These are phyloP conservation scores for Hyphopichia fennica DNA, from an alignment of 1,139 yeast genomes.

Conservation along the genomic window DNA sequence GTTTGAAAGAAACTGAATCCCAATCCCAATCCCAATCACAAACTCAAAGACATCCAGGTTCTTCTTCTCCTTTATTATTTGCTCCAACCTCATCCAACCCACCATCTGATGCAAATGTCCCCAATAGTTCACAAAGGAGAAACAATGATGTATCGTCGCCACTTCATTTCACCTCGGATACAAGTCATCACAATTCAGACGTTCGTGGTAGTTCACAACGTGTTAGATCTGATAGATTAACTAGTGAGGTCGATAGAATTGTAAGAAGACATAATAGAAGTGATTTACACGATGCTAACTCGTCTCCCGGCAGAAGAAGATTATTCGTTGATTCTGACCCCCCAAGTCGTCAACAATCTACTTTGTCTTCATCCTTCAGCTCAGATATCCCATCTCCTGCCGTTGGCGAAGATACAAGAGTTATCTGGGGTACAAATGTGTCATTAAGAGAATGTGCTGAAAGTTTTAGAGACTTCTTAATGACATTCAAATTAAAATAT, in stretches of 20 bases:
- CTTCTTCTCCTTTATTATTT: slow-evolving; percentile 69
- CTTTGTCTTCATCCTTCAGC: slow-evolving; percentile 16
- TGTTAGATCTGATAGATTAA: slow-evolving; percentile 32
- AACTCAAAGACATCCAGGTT: slow-evolving; percentile 40
- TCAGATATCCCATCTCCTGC: slow-evolving; percentile 26
- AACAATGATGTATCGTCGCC: slow-evolving; percentile 45
- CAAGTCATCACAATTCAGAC: slow-evolving; percentile 39
- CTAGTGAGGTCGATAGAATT: slow-evolving; percentile 46
- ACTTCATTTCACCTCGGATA: slow-evolving; percentile 42
- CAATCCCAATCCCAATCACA: slow-evolving; percentile 40
- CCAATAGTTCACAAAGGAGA: slow-evolving; percentile 18
- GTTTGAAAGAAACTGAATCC: slow-evolving; percentile 27
- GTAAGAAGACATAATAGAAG: slow-evolving; percentile 43
- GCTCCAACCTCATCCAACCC: slow-evolving; percentile 55
- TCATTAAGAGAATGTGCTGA: slow-evolving; percentile 85
- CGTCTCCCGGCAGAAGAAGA: slow-evolving; percentile 44
- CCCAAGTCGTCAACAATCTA: slow-evolving; percentile 11
- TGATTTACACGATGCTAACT: slow-evolving; percentile 41
- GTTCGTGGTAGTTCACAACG: slow-evolving; percentile 18
- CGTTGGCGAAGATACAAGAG: slow-evolving; percentile 72
- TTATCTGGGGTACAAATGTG: slow-evolving; percentile 98
- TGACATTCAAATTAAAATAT: slow-evolving; percentile 78
- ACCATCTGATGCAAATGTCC: slow-evolving; percentile 31
- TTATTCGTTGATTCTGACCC: slow-evolving; percentile 25
- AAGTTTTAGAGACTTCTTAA: slow-evolving; percentile 76